Base-by-base conservation (phyloP, 352 stramenopile genomes). In the Bremia lactucae region DNA sequence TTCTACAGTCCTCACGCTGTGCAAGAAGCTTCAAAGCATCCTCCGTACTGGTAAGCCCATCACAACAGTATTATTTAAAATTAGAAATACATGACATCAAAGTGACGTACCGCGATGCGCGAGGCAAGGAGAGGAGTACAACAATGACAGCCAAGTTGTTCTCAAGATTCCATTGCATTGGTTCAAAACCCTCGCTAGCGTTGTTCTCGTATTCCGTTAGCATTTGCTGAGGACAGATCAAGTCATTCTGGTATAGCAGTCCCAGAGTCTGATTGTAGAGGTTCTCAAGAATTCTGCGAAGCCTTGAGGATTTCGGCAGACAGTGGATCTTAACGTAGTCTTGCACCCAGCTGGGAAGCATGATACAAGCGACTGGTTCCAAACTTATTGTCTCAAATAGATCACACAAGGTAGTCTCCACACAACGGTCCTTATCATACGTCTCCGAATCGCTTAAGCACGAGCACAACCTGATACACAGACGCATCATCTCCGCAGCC, bases 11-110 rank as follows among this genome's bases (percentile, higher is more conserved):
- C 0, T 57, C 33, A 6, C 62, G 57, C 21, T 66, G 52, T 2
- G 63, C 54, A n/a, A 91, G 71, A 31, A 88, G 52, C n/a, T 50
- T 61, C 21, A 91, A 55, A 6, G 69, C 78, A 20, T 88, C 69
- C 48, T 60, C 52, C 31, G 58, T 63, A 36, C 58, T 67, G 46
- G 19, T 25, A 55, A 21, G 13, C n/a, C 46, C 43, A 52, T 24
- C 14, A 24, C 13, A 23, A 49, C 14, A 18, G 18, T 8, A 40
- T 47, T 34, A 52, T 26, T 5, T 39, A n/a, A 8, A 3, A 3
- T 28, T 21, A 45, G 11, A 1, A 9, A 25, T 19, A 31, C 20
- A 18, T 10, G 38, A 13, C 18, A 42, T 33, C 5, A 39, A 54
- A 9, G 6, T n/a, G n/a, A 19, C 45, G 18, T 62, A 86, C 77